Conservation (phyloP, 331 rosid species). For the Phaseolus coccineus region DNA sequence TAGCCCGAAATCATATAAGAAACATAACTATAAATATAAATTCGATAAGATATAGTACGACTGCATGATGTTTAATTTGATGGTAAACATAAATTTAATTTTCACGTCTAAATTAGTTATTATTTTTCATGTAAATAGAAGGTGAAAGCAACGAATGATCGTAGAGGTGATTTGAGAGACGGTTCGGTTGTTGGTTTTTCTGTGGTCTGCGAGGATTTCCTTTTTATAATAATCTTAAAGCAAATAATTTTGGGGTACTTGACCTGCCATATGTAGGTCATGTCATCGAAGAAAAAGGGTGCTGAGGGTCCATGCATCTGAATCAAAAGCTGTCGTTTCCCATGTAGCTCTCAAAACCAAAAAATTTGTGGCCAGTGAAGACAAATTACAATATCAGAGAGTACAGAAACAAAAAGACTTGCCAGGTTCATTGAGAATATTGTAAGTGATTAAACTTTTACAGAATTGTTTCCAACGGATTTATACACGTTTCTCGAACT, state of each 20-base stretch:
- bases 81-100: too few species aligned
- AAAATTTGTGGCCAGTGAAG: neutral
- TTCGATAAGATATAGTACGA: neutral
- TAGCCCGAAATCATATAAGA: neutral
- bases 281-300: neutral
- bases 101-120: too few species aligned
- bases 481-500: conserved; percentile 4
- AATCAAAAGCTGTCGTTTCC: conserved; percentile 39
- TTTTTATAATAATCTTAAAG: conserved; percentile 8
- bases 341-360: conserved; percentile 7
- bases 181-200: neutral
- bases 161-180: neutral
- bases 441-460: neutral
- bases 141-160: too few species aligned
- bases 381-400: conserved; percentile 7
- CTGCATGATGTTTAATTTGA: too few species aligned
- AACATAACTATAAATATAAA: neutral
- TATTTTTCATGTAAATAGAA: too few species aligned
- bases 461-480: neutral
- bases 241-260: conserved; percentile 11
- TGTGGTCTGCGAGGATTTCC: neutral
- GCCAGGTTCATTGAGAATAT: neutral
- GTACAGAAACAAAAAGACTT: neutral
- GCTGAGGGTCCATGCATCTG: conserved; percentile 4
- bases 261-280: conserved; percentile 9